Percentiles rank a stretch among this genome's conserved stretches.
These are phyloP conservation scores for Trypanosoma congolense DNA, from an alignment of 208 protist species.

Conservation along the genomic window DNA sequence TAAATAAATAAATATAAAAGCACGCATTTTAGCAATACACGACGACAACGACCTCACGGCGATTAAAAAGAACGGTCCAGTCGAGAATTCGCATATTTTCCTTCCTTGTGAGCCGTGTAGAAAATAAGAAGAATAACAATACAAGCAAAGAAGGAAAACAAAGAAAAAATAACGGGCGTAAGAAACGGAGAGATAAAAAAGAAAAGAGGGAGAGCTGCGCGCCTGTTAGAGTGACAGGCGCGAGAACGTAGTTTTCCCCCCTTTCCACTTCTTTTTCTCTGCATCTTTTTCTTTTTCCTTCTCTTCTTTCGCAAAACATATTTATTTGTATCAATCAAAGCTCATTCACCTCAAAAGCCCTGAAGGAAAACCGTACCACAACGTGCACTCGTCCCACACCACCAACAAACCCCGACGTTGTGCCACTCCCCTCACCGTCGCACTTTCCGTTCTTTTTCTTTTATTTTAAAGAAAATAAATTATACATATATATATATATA, in stretches of 20 bases:
- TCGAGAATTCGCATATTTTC: background rate
- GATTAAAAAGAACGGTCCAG: background rate
- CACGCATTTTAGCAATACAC: background rate
- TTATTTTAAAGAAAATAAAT: background rate
- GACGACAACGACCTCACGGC: background rate
- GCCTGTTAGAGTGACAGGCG: background rate
- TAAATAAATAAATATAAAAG: slow-evolving; percentile 8
- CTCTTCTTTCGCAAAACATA: background rate
- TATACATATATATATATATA: background rate
- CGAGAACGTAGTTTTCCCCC: too few species aligned
- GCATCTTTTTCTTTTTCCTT: background rate
- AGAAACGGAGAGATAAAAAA: background rate
- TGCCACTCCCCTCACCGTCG: background rate
- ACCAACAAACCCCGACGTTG: too few species aligned
- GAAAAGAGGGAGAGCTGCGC: background rate
- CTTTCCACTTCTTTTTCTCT: too few species aligned
- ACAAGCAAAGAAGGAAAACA: background rate
- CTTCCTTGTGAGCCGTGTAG: too few species aligned
- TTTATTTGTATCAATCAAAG: background rate
- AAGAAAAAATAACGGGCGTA: background rate
- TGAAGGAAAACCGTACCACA: too few species aligned
- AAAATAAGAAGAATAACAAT: background rate
- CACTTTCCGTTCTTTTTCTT: background rate
- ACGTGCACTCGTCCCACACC: too few species aligned
- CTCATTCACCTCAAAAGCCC: background rate